phyloP scores from a whole-genome alignment of 768 basidiomycete genomes.

The Termitomyces sp. region DNA sequence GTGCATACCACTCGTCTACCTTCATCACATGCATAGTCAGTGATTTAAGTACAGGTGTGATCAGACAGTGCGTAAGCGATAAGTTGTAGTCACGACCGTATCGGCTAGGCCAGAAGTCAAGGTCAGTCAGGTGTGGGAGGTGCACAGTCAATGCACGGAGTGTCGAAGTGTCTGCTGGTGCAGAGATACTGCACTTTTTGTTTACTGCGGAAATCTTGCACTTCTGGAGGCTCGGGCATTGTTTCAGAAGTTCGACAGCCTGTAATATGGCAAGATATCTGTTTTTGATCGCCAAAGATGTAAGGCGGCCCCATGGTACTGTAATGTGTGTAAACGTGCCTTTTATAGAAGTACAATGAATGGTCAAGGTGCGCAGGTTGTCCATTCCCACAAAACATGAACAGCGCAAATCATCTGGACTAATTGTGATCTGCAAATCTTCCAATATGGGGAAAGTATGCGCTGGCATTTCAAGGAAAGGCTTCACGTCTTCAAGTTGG shows the following conservation, averaged over 20 bases:
- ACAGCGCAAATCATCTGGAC: no score
- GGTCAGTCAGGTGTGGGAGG: not conserved
- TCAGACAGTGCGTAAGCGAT: not conserved
- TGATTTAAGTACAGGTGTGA: not conserved
- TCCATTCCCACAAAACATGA: no score
- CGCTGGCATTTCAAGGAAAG: not conserved
- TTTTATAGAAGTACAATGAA: no score
- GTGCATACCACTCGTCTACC: no score
- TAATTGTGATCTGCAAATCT: not conserved
- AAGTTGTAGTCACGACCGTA: not conserved
- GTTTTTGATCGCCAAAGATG: not conserved
- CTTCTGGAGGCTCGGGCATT: not conserved
- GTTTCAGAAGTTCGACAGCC: not conserved
- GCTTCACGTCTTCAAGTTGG: not conserved
- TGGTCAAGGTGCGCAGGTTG: no score
- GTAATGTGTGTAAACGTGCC: not conserved
- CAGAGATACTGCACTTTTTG: no score
- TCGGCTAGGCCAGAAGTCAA: not conserved
- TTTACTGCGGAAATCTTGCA: not conserved
- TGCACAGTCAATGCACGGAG: not conserved
- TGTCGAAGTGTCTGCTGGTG: not conserved
- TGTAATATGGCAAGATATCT: not conserved
- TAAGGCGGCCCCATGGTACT: not conserved
- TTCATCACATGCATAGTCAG: not conserved
- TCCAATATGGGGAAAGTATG: not conserved